Evolutionary conservation across 208 protist species (phyloP).

Genomic region (Acanthamoeba triangularis): DNA sequence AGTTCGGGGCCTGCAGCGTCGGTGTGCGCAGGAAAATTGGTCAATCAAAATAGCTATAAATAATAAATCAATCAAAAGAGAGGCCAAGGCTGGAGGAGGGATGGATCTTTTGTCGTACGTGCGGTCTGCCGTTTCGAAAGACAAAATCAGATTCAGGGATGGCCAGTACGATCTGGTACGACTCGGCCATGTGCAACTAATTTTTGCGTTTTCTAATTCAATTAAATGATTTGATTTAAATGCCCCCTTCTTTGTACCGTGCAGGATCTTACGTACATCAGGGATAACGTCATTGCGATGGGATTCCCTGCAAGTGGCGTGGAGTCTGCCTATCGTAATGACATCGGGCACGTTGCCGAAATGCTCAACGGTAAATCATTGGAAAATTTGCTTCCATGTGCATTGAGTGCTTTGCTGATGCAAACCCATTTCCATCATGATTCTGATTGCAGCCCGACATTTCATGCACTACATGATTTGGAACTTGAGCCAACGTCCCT

Average conservation of each 20-base stretch:
- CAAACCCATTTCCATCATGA: background rate
- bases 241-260: constrained; percentile 85
- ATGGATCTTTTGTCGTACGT: constrained; percentile 78
- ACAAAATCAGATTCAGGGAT: constrained; percentile 91
- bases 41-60: too few species aligned
- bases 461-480: constrained; percentile 63
- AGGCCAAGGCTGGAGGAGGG: background rate
- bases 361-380: constrained; percentile 43
- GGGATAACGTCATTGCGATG: constrained; percentile 80
- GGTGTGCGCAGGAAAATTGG: too few species aligned
- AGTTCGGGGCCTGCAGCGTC: too few species aligned
- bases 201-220: background rate
- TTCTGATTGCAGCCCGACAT: constrained; percentile 58
- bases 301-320: constrained; percentile 77
- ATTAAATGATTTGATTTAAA: background rate
- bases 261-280: constrained; percentile 95
- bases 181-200: background rate
- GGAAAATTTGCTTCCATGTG: background rate
- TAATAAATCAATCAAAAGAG: background rate
- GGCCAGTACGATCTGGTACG: constrained; percentile 92
- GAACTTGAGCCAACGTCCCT: constrained; percentile 67
- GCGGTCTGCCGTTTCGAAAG: constrained; percentile 90
- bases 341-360: constrained; percentile 62
- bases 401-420: background rate
- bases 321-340: constrained; percentile 74